Evolutionary conservation across 1,284 basidiomycete genomes (phyloP), one percentile per base, ranked within the genome.

Genomic region (Thecaphora thlaspeos): DNA sequence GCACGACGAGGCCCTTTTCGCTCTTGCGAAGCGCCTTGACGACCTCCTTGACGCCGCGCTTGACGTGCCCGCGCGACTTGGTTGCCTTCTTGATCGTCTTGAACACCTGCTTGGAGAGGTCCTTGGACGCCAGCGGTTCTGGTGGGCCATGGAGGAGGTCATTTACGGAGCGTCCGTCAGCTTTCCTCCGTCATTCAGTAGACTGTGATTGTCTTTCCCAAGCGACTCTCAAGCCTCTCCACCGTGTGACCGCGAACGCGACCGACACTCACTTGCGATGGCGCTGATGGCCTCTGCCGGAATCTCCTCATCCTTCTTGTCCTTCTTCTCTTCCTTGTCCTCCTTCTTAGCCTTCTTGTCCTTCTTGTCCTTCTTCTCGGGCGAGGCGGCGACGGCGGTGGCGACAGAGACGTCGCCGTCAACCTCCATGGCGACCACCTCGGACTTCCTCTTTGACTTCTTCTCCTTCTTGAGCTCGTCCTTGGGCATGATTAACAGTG

Each of bases 1-100:
- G 85, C 51, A 99, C 82, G 41, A 98, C 85, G 22, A 99, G 82
- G 10, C 74, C 76, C 55, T 77, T 77, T 32, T 76, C 76, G 17
- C 68, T 69, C 58, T 77, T 77, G 28, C 73, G 63, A 4, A 77
- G 57, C 4, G 69, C 67, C 49, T 77, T 77, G 57, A 76, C 76
- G 5, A 77, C 76, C 51, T 77, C 76, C 55, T 76, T 76, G 28
- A 77, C 76, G 17, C 76, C 76, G n/a, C 76, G 69, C 51, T 76
- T 75, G 42, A 77, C 75, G 51, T 77, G 76, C 8, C 76, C 76
- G 9, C 71, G 68, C 22, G 65, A 67, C 49, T 77, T 77, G 48
- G 70, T 71, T 1, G 76, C 76, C 52, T 76, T 76, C 51, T 74
- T 75, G 53, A 76, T 76, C 12, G 75, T 64, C 56, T 77, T 77